Percentiles rank a stretch among this genome's conserved stretches.
phyloP scores from a whole-genome alignment of 768 basidiomycete genomes.

The Sutorius australiensis region DNA sequence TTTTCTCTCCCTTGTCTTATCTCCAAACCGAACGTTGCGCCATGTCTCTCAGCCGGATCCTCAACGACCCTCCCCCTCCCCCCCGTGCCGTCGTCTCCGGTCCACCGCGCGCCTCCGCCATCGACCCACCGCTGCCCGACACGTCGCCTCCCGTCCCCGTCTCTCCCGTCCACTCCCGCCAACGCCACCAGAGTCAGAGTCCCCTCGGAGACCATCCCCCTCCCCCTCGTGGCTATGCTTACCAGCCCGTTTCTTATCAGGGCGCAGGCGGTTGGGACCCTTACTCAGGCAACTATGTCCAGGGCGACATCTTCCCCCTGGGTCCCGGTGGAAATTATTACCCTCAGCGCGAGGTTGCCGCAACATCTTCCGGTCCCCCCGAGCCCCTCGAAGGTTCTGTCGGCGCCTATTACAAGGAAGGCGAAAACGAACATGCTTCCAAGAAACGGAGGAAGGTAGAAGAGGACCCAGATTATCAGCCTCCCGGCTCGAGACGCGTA shows the following conservation, averaged over 20 bases:
- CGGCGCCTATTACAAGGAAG: constrained; percentile 31
- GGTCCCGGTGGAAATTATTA: constrained; percentile 37
- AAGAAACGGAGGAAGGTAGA: constrained; percentile 50
- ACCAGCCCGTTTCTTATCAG: constrained; percentile 39
- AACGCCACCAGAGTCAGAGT: constrained; percentile 29
- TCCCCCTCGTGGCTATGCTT: constrained; percentile 31
- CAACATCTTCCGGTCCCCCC: constrained; percentile 10
- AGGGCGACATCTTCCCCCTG: constrained; percentile 35
- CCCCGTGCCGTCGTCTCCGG: constrained; percentile 28
- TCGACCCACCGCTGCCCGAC: constrained; percentile 21
- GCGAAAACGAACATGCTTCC: constrained; percentile 29
- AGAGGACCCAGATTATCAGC: constrained; percentile 52
- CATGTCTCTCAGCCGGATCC: constrained; percentile 79
- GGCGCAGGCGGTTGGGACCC: constrained; percentile 39
- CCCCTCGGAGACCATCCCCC: constrained; percentile 32
- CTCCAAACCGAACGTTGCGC: constrained; percentile 8
- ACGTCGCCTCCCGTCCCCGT: constrained; percentile 22
- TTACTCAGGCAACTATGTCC: constrained; percentile 36
- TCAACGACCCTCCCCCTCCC: constrained; percentile 67
- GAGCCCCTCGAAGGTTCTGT: constrained; percentile 20
- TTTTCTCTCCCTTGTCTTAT: neutral
- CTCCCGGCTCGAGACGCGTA: constrained; percentile 51
- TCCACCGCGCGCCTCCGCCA: constrained; percentile 17
- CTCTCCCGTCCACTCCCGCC: constrained; percentile 19
- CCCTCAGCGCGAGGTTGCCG: constrained; percentile 25